Conservation (phyloP, 352 stramenopile species). For the Elongisporangium anandrum region DNA sequence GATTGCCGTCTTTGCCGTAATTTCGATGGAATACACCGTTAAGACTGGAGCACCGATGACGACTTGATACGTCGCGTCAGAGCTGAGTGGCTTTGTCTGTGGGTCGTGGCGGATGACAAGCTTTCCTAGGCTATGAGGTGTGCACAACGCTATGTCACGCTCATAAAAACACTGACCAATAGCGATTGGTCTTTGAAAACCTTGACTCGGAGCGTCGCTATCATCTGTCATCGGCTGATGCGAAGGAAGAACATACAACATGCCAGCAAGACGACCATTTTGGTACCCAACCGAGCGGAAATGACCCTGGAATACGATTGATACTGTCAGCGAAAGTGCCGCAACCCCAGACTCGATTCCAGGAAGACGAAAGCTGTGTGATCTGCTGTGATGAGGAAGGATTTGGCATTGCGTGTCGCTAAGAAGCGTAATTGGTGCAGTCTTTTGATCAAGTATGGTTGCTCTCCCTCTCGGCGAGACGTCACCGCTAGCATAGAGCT, state of each 20-base stretch:
- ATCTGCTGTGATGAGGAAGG: conserved; percentile 52
- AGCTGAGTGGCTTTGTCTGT: conserved; percentile 34
- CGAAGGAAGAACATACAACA: conserved; percentile 63
- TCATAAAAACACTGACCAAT: conserved; percentile 55
- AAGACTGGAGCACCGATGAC: conserved; percentile 66
- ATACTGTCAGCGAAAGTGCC: conserved; percentile 50
- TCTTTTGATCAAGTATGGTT: conserved; percentile 32
- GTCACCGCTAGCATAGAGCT: conserved; percentile 4
- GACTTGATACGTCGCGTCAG: conserved; percentile 60
- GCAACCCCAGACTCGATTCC: conserved; percentile 18
- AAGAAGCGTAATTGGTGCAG: conserved; percentile 23
- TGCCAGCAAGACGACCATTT: conserved; percentile 64
- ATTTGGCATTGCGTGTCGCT: conserved; percentile 43
- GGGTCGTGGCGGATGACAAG: conserved; percentile 67
- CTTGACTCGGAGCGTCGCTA: not conserved
- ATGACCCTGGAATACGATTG: conserved; percentile 68
- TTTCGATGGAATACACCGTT: conserved; percentile 64
- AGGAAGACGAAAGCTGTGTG: conserved; percentile 59
- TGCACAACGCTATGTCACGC: conserved; percentile 56
- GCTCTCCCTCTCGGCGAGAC: conserved; percentile 14
- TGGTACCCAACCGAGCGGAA: conserved; percentile 72
- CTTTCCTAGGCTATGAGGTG: conserved; percentile 58
- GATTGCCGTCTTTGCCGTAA: conserved; percentile 36
- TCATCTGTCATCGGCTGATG: not conserved
- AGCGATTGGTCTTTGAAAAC: conserved; percentile 20